These are phyloP conservation scores for Globisporangium orthogonon DNA, from an alignment of 352 stramenopile genomes.

Conservation along the genomic window DNA sequence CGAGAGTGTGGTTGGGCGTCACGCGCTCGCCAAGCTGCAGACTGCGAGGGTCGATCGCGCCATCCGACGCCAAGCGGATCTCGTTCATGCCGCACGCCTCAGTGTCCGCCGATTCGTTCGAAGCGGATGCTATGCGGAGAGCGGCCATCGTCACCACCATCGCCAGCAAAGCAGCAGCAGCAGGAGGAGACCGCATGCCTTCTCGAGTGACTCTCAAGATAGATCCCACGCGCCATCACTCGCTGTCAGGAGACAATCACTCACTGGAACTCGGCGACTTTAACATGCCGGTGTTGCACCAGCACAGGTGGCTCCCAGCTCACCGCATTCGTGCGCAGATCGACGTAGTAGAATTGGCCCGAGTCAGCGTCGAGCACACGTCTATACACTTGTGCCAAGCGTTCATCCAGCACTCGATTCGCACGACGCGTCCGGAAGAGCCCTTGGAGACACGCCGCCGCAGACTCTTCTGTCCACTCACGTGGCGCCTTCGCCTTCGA, in stretches of 20 bases:
- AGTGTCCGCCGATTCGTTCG: background rate
- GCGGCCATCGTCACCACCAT: background rate
- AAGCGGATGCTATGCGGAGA: background rate
- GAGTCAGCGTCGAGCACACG: conserved; percentile 42
- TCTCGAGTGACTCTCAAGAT: no score
- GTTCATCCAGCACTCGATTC: conserved; percentile 25
- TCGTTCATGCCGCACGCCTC: conserved; percentile 45
- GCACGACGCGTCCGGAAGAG: conserved; percentile 51
- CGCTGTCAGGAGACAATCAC: no score
- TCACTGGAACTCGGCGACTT: conserved; percentile 25
- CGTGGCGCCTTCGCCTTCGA: background rate
- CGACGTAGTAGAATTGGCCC: conserved; percentile 65
- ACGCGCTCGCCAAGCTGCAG: conserved; percentile 48
- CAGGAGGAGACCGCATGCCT: background rate
- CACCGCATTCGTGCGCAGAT: conserved; percentile 52
- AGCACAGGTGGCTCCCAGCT: conserved; percentile 54
- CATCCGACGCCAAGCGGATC: conserved; percentile 66
- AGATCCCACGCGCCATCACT: no score
- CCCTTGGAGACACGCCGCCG: conserved; percentile 41
- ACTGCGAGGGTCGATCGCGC: conserved; percentile 40
- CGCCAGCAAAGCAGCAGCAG: background rate
- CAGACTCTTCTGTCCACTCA: conserved; percentile 42
- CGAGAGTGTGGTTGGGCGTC: conserved; percentile 57
- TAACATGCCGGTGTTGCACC: conserved; percentile 14
- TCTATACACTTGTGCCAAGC: conserved; percentile 43